Percentiles rank a stretch among this genome's conserved stretches.
These are phyloP conservation scores for Stentor roeselii DNA, from an alignment of 73 alveolate species.

Conservation along the genomic window DNA sequence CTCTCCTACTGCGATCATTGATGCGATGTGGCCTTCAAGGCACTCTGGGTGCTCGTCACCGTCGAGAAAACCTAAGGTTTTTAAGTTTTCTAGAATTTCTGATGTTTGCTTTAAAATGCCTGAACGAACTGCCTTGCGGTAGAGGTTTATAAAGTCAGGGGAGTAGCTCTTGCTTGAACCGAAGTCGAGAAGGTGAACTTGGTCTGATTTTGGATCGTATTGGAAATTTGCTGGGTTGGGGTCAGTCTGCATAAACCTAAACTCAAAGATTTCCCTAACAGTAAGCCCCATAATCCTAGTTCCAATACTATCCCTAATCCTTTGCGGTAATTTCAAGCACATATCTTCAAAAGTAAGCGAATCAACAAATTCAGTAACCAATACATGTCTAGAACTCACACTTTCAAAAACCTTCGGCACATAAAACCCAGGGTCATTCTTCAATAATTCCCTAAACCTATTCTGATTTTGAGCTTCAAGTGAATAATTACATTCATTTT, in stretches of 20 bases:
- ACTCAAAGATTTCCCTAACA: conserved; percentile 65
- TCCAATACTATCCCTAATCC: conserved; percentile 55
- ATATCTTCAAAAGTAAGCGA: conserved; percentile 51
- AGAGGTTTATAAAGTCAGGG: conserved; percentile 45
- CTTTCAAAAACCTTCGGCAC: conserved; percentile 56
- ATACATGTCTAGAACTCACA: conserved; percentile 46
- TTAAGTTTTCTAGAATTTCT: conserved; percentile 37
- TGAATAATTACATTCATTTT: conserved; percentile 58
- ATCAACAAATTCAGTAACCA: conserved; percentile 57
- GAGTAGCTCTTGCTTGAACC: conserved; percentile 65
- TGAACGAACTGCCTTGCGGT: conserved; percentile 52
- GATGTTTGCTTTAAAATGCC: conserved; percentile 42
- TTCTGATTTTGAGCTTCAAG: conserved; percentile 52
- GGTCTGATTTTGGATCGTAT: conserved; percentile 40
- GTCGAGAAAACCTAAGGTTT: conserved; percentile 47
- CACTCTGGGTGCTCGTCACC: conserved; percentile 64
- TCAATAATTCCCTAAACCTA: conserved; percentile 35
- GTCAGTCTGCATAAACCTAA: conserved; percentile 75
- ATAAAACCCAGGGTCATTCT: conserved; percentile 13
- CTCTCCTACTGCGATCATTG: conserved; percentile 62
- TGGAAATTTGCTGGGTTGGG: conserved; percentile 81
- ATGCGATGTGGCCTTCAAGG: conserved; percentile 55
- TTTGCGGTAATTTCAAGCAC: conserved; percentile 33
- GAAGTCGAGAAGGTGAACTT: conserved; percentile 57
- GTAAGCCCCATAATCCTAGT: conserved; percentile 46